These are phyloP conservation scores for Evansstolkia leycettana DNA, from an alignment of 495 filamentous ascomycete genomes.

Conservation along the genomic window DNA sequence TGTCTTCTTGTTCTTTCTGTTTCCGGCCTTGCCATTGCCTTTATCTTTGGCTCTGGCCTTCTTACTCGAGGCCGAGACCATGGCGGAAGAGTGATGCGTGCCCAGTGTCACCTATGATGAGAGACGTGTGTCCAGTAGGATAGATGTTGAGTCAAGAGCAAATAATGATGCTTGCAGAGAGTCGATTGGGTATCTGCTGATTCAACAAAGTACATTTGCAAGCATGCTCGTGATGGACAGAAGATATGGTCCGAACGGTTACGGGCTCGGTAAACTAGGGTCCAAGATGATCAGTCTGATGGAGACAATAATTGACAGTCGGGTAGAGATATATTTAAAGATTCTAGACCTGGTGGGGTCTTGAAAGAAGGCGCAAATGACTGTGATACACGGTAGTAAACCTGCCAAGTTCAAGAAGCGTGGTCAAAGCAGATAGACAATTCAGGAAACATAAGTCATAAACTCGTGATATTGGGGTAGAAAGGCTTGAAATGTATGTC, in stretches of 20 bases:
- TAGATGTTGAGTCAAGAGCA: slow-evolving; percentile 3
- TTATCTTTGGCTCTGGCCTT: slow-evolving; percentile 25
- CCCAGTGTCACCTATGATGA: slow-evolving; percentile 15
- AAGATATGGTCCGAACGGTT: slow-evolving; percentile 27
- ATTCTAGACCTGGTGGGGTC: not conserved
- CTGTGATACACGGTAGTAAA: slow-evolving; percentile 22
- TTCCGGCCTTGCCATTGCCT: slow-evolving; percentile 17
- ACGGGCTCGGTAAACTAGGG: slow-evolving; percentile 10
- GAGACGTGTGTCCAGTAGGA: slow-evolving; percentile 36
- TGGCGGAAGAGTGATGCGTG: slow-evolving; percentile 19
- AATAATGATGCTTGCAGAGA: slow-evolving; percentile 16
- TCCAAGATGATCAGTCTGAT: not conserved
- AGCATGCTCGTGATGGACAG: slow-evolving; percentile 17
- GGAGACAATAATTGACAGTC: slow-evolving; percentile 6
- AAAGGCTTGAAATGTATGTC: not conserved
- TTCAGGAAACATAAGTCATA: slow-evolving; percentile 9
- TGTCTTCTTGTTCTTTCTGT: slow-evolving; percentile 20
- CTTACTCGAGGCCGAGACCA: slow-evolving; percentile 26
- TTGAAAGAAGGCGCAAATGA: slow-evolving; percentile 22
- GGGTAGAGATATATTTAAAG: slow-evolving; percentile 11
- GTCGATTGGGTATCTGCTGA: slow-evolving; percentile 20
- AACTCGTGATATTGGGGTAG: not conserved
- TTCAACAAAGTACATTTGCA: slow-evolving; percentile 26
- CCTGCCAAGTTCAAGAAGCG: slow-evolving; percentile 10
- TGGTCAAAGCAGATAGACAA: slow-evolving; percentile 12